phyloP scores from a whole-genome alignment of 805 yeast species.

The Diddensiella caesifluorescens region DNA sequence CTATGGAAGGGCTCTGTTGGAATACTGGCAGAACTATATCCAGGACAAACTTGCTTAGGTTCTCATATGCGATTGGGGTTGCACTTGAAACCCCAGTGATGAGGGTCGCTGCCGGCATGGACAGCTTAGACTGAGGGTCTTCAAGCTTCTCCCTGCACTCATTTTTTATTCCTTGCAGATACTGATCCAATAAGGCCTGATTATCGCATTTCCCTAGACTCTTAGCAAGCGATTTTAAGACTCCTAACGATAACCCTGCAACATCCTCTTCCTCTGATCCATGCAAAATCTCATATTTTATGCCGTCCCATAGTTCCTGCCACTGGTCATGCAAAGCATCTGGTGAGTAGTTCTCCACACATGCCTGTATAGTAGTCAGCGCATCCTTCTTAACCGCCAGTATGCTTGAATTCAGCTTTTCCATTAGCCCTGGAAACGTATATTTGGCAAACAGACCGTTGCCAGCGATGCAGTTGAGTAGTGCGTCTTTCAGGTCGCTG shows the following conservation, averaged over 20 bases:
- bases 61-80: conserved; percentile 42
- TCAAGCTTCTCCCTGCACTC: conserved; percentile 49
- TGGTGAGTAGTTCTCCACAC: conserved; percentile 48
- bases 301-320: conserved; percentile 76
- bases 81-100: conserved; percentile 52
- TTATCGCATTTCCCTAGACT: conserved; percentile 33
- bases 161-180: conserved; percentile 32
- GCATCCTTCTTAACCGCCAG: conserved; percentile 56
- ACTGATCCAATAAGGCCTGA: conserved; percentile 33
- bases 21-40: conserved; percentile 38
- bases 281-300: conserved; percentile 85
- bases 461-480: conserved; percentile 60
- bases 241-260: conserved; percentile 37
- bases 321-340: conserved; percentile 54
- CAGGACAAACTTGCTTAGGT: conserved; percentile 33
- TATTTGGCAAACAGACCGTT: conserved; percentile 62
- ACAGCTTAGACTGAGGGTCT: conserved; percentile 46
- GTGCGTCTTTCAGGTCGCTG: conserved; percentile 55
- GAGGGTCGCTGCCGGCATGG: conserved; percentile 58
- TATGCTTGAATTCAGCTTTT: conserved; percentile 26
- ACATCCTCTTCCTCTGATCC: conserved; percentile 51
- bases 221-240: conserved; percentile 42
- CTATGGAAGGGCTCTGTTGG: conserved; percentile 33
- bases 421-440: conserved; percentile 68
- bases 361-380: conserved; percentile 51